These are phyloP conservation scores for Decorospora gaudefroyi DNA, from an alignment of 2,329 filamentous ascomycete species.

Conservation along the genomic window DNA sequence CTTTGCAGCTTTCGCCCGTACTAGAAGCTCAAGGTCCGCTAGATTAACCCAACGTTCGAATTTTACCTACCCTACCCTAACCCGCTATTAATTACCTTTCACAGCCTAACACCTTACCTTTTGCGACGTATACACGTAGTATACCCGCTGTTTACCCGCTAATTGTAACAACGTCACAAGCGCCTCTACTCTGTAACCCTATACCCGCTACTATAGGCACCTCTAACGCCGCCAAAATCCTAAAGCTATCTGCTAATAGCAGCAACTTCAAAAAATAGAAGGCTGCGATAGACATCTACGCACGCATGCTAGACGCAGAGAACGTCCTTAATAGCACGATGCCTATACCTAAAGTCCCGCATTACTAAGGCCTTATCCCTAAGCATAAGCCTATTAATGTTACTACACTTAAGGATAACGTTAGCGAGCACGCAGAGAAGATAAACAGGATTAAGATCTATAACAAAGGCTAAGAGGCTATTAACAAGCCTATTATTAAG, in stretches of 20 bases:
- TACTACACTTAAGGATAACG: neutral
- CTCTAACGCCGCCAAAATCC: neutral
- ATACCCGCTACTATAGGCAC: neutral
- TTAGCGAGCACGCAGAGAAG: neutral
- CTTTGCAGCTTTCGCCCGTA: neutral
- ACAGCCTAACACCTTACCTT: neutral
- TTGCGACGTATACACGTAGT: no score
- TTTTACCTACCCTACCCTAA: neutral
- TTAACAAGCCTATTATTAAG: neutral
- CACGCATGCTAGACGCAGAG: neutral
- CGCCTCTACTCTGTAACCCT: neutral
- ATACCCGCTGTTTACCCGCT: no score
- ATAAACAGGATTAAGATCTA: neutral
- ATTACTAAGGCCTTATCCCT: neutral
- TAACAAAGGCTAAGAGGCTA: neutral
- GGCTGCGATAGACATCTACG: neutral
- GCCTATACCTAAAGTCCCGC: neutral
- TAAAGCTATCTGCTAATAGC: neutral
- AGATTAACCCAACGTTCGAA: neutral
- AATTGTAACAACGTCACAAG: neutral
- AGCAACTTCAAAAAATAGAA: neutral
- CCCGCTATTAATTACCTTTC: neutral
- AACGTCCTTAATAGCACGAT: neutral
- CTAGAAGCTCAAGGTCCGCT: neutral
- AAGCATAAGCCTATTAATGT: neutral